A percentile compares a stretch with the other conserved stretches of the same genome.
phyloP scores from a whole-genome alignment of 179 eudicot species.

The Camellia oleifera region DNA sequence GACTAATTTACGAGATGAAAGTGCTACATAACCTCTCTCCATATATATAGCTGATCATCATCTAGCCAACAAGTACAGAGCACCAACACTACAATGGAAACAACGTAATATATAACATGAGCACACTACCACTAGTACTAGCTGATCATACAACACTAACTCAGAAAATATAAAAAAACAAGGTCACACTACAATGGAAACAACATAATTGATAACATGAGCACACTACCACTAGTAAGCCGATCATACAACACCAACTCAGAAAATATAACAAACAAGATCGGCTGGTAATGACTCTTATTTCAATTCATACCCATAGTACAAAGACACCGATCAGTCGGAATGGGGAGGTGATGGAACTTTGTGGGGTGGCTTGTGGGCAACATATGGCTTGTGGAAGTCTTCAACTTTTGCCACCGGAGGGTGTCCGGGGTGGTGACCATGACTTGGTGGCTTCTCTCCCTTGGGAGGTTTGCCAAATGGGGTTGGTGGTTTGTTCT shows the following conservation, averaged over 20 bases:
- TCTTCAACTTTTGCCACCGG: not conserved
- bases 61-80: not conserved
- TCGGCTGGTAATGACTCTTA: not conserved
- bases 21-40: too few relatives aligned
- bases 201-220: not conserved
- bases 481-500: too few relatives aligned
- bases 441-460: conserved; percentile 7
- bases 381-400: conserved; percentile 1
- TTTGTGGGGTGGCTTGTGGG: conserved; percentile 11
- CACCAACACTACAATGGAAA: not conserved
- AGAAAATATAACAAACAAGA: not conserved
- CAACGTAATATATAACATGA: too few relatives aligned
- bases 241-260: not conserved
- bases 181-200: too few relatives aligned
- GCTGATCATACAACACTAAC: too few relatives aligned
- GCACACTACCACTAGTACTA: too few relatives aligned
- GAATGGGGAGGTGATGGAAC: conserved; percentile 2
- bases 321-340: not conserved
- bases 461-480: too few relatives aligned
- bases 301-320: not conserved
- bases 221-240: not conserved
- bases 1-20: too few relatives aligned
- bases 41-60: not conserved
- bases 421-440: conserved; percentile 12
- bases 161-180: too few relatives aligned